phyloP scores from a whole-genome alignment of 805 yeast species.

The Komagataella ulmi region DNA sequence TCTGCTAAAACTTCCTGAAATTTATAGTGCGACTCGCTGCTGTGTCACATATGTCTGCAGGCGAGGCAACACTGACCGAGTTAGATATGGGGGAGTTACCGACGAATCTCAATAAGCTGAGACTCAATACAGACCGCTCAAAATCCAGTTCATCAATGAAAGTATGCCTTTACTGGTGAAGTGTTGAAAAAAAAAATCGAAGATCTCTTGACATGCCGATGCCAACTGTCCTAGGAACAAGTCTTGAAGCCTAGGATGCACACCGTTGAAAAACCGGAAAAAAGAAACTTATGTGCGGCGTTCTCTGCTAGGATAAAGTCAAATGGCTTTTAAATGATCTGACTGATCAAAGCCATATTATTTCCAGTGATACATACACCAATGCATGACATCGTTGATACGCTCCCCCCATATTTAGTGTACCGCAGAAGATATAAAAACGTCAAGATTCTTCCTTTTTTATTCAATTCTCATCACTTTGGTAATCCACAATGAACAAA shows the following conservation, averaged over 20 bases:
- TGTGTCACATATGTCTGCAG: neutral
- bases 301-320: neutral
- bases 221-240: no score
- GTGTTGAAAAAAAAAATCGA: neutral
- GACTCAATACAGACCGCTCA: neutral
- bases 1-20: neutral
- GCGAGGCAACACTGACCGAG: neutral
- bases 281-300: neutral
- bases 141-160: neutral
- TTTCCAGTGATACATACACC: neutral
- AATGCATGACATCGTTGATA: neutral
- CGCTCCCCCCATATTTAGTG: neutral
- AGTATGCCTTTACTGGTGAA: neutral
- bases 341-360: neutral
- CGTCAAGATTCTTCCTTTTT: neutral
- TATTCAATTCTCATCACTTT: neutral
- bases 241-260: neutral
- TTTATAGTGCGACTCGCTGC: neutral
- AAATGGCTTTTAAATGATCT: neutral
- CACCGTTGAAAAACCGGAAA: neutral
- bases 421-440: neutral
- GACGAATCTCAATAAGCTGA: neutral
- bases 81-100: neutral
- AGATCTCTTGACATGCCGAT: neutral
- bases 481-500: neutral